Percentiles rank a stretch among this genome's conserved stretches.
These are phyloP conservation scores for Sonneratia caseolaris DNA, from an alignment of 345 rosid genomes.

Conservation along the genomic window DNA sequence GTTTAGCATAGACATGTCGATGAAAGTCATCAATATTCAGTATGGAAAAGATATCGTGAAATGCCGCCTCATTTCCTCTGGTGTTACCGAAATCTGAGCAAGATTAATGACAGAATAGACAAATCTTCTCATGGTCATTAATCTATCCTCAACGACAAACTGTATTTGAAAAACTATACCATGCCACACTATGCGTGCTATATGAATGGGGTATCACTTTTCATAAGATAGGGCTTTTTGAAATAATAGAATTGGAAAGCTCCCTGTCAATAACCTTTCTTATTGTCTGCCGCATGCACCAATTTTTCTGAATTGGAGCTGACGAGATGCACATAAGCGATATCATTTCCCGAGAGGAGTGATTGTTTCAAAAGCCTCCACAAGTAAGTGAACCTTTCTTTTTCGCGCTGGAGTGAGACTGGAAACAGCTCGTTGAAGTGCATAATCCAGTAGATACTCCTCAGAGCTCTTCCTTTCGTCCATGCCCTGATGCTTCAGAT, in stretches of 20 bases:
- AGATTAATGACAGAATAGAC: not conserved
- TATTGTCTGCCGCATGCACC: not conserved
- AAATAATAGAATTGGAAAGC: not conserved
- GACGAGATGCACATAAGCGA: constrained; percentile 6
- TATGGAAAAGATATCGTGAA: not conserved
- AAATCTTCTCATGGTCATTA: not conserved
- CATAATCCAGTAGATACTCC: constrained; percentile 88
- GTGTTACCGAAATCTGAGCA: not conserved
- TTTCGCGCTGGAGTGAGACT: constrained; percentile 71
- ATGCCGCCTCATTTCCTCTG: not conserved
- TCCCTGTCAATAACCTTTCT: not conserved
- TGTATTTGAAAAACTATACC: too few relatives aligned
- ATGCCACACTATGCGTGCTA: not conserved
- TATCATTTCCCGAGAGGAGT: constrained; percentile 31
- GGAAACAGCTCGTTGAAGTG: constrained; percentile 70
- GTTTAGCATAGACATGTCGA: not conserved
- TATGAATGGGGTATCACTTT: not conserved
- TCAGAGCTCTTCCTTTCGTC: constrained; percentile 54
- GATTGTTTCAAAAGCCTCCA: constrained; percentile 83
- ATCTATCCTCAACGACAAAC: too few relatives aligned
- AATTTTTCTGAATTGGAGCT: constrained; percentile 15
- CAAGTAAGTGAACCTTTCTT: constrained; percentile 69
- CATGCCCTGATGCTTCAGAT: constrained; percentile 49
- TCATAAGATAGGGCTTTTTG: not conserved
- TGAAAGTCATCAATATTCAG: not conserved